Conservation (phyloP, 495 filamentous ascomycete species). For the Tuber calosporum region DNA sequence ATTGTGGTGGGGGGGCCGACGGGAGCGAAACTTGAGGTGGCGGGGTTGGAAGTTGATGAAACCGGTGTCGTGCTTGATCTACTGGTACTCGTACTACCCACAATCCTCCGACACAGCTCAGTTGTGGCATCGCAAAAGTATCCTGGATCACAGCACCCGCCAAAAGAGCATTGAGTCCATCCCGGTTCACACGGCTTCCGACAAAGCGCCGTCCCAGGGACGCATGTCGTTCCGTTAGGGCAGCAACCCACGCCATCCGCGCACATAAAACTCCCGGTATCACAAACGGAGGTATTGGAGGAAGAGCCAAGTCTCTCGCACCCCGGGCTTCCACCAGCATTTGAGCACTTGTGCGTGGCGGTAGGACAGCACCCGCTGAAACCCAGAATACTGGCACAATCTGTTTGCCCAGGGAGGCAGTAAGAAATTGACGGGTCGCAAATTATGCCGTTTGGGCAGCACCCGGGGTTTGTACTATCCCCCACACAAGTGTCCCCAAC, state of each 20-base stretch:
- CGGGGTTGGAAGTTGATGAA: background rate
- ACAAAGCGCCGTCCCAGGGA: slow-evolving; percentile 6
- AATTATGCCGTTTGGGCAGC: slow-evolving; percentile 5
- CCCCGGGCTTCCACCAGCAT: background rate
- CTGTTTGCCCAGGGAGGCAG: slow-evolving; percentile 4
- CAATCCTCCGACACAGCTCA: slow-evolving; percentile 3
- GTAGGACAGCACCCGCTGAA: slow-evolving; percentile 18
- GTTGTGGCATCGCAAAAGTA: slow-evolving; percentile 3
- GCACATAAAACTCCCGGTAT: slow-evolving; percentile 4
- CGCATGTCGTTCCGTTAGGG: slow-evolving; percentile 13
- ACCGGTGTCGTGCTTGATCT: background rate
- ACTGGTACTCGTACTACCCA: background rate
- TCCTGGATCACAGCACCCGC: slow-evolving; percentile 18
- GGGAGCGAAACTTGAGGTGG: background rate
- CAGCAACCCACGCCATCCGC: slow-evolving; percentile 12
- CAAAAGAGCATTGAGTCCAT: slow-evolving; percentile 4
- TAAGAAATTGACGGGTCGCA: background rate
- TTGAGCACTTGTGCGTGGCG: slow-evolving; percentile 12
- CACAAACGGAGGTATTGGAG: background rate
- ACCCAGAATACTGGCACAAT: slow-evolving; percentile 10
- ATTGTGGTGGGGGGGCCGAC: background rate
- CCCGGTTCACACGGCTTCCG: background rate
- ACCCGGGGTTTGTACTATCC: background rate
- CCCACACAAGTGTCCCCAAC: background rate
- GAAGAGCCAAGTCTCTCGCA: slow-evolving; percentile 4